phyloP scores from a whole-genome alignment of 306 rosid genomes.

The Prunus campanulata region DNA sequence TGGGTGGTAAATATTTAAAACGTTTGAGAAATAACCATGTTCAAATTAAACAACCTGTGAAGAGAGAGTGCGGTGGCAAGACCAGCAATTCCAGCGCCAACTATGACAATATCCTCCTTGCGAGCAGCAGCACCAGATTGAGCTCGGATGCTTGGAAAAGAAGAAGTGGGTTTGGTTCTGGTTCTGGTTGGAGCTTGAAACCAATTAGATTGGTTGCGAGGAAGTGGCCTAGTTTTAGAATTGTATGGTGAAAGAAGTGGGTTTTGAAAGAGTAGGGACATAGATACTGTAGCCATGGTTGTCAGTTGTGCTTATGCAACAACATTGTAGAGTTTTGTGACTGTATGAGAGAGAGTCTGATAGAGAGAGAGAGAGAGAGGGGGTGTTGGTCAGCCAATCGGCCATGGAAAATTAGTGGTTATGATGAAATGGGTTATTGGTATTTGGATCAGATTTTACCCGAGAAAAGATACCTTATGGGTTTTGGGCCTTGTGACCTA shows the following conservation, averaged over 20 bases:
- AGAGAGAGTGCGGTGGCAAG: slow-evolving; percentile 78
- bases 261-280: slow-evolving; percentile 27
- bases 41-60: slow-evolving; percentile 38
- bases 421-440: neutral
- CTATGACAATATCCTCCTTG: slow-evolving; percentile 57
- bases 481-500: neutral
- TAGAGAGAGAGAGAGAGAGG: no score
- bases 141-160: slow-evolving; percentile 25
- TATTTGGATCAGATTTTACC: slow-evolving; percentile 9
- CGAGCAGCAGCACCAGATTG: slow-evolving; percentile 26
- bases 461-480: slow-evolving; percentile 1
- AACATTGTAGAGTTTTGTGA: slow-evolving; percentile 1
- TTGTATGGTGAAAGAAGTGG: slow-evolving; percentile 16
- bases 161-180: slow-evolving; percentile 24
- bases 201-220: neutral
- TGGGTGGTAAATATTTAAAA: neutral
- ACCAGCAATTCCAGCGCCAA: slow-evolving; percentile 77
- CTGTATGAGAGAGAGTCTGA: neutral
- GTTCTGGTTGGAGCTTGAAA: slow-evolving; percentile 24
- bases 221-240: slow-evolving; percentile 19
- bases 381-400: neutral
- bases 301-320: neutral
- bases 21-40: neutral
- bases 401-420: slow-evolving; percentile 34
- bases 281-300: slow-evolving; percentile 45